phyloP scores from a whole-genome alignment of 2,329 filamentous ascomycete species.

The Monilinia polystroma region DNA sequence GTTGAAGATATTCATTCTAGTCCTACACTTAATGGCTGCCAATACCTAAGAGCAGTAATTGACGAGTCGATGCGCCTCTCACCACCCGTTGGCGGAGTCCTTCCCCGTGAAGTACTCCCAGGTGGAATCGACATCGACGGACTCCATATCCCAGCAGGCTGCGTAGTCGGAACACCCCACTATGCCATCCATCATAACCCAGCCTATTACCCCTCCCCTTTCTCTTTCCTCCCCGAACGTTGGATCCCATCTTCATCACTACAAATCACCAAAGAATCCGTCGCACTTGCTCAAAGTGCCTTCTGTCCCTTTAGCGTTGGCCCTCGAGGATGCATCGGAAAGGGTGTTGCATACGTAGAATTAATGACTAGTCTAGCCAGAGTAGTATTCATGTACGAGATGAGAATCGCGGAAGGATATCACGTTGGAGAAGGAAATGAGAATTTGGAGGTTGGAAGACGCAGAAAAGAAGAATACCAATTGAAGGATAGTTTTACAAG shows the following conservation, averaged over 20 bases:
- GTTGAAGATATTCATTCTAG: slow-evolving; percentile 41
- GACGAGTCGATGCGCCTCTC: slow-evolving; percentile 39
- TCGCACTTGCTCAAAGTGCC: slow-evolving; percentile 29
- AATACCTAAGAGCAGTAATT: slow-evolving; percentile 47
- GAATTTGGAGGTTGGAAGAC: slow-evolving; percentile 53
- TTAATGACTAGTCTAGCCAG: slow-evolving; percentile 32
- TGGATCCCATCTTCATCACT: slow-evolving; percentile 42
- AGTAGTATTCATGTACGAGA: slow-evolving; percentile 32
- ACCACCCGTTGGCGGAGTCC: slow-evolving; percentile 33
- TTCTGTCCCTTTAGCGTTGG: slow-evolving; percentile 36
- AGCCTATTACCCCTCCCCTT: slow-evolving; percentile 46
- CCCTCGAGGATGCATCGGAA: slow-evolving; percentile 36
- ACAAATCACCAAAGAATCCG: slow-evolving; percentile 29
- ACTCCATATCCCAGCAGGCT: slow-evolving; percentile 43
- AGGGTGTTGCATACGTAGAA: slow-evolving; percentile 33
- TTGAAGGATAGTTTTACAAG: slow-evolving; percentile 72
- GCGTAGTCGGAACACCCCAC: slow-evolving; percentile 46
- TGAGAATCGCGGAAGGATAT: slow-evolving; percentile 32
- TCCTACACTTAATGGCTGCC: slow-evolving; percentile 38
- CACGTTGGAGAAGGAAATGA: slow-evolving; percentile 54
- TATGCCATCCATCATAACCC: slow-evolving; percentile 49
- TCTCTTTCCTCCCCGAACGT: slow-evolving; percentile 46
- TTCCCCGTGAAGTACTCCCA: slow-evolving; percentile 33
- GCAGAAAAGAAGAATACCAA: slow-evolving; percentile 63
- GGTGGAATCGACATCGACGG: slow-evolving; percentile 36